Conservation (phyloP, 2,329 filamentous ascomycete species). For the Aspergillus sp. region DNA sequence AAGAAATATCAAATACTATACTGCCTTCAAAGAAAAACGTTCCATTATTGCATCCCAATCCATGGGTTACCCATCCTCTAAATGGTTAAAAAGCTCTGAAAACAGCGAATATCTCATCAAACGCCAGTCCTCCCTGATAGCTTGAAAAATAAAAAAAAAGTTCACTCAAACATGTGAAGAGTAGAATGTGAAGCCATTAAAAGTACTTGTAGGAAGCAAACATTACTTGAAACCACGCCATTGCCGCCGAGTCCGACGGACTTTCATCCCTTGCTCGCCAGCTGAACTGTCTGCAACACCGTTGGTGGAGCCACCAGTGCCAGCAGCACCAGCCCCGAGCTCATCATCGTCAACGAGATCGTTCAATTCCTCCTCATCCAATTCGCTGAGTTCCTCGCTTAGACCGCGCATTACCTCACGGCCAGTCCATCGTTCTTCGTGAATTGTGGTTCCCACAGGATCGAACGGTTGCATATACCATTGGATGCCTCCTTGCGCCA, state of each 20-base stretch:
- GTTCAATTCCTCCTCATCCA: slow-evolving; percentile 86
- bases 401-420: slow-evolving; percentile 69
- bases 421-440: slow-evolving; percentile 72
- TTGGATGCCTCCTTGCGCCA: slow-evolving; percentile 74
- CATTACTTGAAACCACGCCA: slow-evolving; percentile 31
- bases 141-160: neutral
- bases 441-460: slow-evolving; percentile 74
- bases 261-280: slow-evolving; percentile 22
- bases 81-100: neutral
- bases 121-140: slow-evolving; percentile 12
- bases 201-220: slow-evolving; percentile 11
- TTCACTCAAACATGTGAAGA: neutral
- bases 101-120: slow-evolving; percentile 3
- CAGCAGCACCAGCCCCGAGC: slow-evolving; percentile 20
- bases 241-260: slow-evolving; percentile 31
- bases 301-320: slow-evolving; percentile 9
- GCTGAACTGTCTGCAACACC: neutral
- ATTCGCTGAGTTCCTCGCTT: slow-evolving; percentile 85
- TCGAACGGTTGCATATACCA: slow-evolving; percentile 88
- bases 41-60: neutral
- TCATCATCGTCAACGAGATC: slow-evolving; percentile 64
- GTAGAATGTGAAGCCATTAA: slow-evolving; percentile 2
- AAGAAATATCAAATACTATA: neutral
- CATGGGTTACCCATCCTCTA: neutral
- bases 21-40: neutral